These are phyloP conservation scores for Heritiera fomes DNA, from an alignment of 345 rosid species.

Conservation along the genomic window DNA sequence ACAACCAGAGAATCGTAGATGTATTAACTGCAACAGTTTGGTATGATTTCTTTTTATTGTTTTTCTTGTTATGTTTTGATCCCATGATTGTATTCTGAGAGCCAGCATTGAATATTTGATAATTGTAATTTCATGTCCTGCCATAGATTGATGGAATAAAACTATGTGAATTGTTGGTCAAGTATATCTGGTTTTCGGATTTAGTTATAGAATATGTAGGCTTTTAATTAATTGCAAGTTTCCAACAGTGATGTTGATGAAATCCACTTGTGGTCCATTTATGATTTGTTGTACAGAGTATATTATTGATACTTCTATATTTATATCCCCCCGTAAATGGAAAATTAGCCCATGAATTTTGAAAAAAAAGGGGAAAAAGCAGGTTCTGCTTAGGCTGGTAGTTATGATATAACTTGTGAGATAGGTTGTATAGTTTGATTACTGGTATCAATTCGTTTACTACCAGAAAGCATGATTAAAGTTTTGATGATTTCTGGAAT, in stretches of 20 bases:
- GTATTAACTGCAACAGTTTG: conserved; percentile 92
- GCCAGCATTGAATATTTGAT: neutral
- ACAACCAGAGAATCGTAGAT: conserved; percentile 77
- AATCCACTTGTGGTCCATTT: neutral
- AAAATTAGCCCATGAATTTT: neutral
- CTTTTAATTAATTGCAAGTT: neutral
- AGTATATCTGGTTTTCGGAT: neutral
- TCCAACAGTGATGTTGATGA: neutral
- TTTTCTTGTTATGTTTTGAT: conserved; percentile 17
- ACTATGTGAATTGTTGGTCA: neutral
- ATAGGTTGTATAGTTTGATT: neutral
- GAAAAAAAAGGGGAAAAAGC: neutral
- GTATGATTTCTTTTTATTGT: conserved; percentile 38
- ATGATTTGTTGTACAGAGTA: neutral
- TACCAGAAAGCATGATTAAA: neutral
- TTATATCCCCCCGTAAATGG: neutral
- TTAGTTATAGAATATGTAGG: neutral
- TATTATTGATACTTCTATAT: conserved; percentile 14
- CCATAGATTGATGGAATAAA: neutral
- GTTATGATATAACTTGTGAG: neutral
- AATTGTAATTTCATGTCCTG: neutral
- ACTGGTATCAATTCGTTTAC: neutral
- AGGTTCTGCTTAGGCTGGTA: neutral
- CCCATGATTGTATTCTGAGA: conserved; percentile 8
- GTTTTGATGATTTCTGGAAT: neutral